Conservation (phyloP, 352 stramenopile species). For the Phytophthora palmivora region DNA sequence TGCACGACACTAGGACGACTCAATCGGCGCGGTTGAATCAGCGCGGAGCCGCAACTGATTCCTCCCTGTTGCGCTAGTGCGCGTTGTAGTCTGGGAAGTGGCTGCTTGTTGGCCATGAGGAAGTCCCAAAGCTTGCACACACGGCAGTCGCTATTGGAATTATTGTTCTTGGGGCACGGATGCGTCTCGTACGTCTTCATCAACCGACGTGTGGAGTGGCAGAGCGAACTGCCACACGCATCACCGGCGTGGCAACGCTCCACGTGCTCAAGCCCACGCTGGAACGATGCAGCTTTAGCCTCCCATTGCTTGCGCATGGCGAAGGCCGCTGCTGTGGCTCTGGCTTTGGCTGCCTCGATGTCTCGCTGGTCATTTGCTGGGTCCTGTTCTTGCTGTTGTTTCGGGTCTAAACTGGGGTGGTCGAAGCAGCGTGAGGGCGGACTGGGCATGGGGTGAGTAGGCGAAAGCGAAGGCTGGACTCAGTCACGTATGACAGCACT, state of each 20-base stretch:
- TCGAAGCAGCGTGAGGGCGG: conserved; percentile 26
- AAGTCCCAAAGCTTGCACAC: conserved; percentile 84
- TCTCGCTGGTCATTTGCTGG: conserved; percentile 30
- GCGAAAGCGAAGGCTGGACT: conserved; percentile 1
- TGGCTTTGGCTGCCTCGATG: conserved; percentile 4
- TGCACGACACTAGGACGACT: conserved; percentile 19
- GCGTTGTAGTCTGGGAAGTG: conserved; percentile 20
- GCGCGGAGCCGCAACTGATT: conserved; percentile 19
- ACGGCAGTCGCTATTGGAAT: conserved; percentile 51
- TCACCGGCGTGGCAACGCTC: conserved; percentile 55
- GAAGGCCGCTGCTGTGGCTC: conserved; percentile 31
- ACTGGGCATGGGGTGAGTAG: conserved; percentile 31
- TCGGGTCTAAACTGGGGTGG: conserved; percentile 13
- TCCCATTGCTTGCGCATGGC: conserved; percentile 66
- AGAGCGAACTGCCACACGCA: conserved; percentile 73
- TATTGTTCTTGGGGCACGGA: conserved; percentile 48
- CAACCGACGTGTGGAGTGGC: conserved; percentile 70
- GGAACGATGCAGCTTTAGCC: conserved; percentile 67
- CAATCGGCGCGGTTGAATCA: conserved; percentile 11
- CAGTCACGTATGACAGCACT: conserved; percentile 19
- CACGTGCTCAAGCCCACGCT: conserved; percentile 73
- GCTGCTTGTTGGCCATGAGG: conserved; percentile 42
- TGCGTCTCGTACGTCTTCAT: conserved; percentile 74
- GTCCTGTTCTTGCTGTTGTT: conserved; percentile 25
- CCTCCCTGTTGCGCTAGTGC: conserved; percentile 21